Percentiles rank a stretch among this genome's conserved stretches.
These are phyloP conservation scores for Zasmidium cellare DNA, from an alignment of 2,329 filamentous ascomycete genomes.

Conservation along the genomic window DNA sequence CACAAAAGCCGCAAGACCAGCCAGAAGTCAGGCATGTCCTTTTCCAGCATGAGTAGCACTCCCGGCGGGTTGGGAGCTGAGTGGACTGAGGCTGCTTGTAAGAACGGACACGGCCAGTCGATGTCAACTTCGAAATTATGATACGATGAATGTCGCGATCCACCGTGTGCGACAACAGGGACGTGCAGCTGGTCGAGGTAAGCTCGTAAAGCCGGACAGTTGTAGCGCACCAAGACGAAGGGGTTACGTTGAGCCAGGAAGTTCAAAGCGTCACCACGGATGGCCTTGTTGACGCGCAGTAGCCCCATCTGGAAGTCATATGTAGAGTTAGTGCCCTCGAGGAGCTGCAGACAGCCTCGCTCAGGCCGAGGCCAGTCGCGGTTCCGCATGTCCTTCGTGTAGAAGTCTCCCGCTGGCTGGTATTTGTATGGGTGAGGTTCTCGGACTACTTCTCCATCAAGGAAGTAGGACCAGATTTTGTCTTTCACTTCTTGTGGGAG, in stretches of 20 bases:
- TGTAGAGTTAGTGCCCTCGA: background rate
- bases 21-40: background rate
- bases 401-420: background rate
- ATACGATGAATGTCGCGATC: background rate
- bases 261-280: background rate
- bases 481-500: background rate
- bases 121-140: background rate
- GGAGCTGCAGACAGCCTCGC: background rate
- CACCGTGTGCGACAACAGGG: background rate
- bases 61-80: no score
- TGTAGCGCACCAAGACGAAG: background rate
- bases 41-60: background rate
- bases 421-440: background rate
- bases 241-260: background rate
- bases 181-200: background rate
- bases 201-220: no score
- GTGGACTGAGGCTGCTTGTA: no score
- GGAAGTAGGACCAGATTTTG: background rate
- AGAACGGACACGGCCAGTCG: background rate
- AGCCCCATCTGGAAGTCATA: background rate
- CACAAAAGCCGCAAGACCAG: background rate
- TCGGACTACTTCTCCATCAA: background rate
- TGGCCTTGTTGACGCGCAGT: constrained; percentile 1
- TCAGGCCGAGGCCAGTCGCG: no score
- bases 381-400: no score